A percentile compares a stretch with the other conserved stretches of the same genome.
Conservation (phyloP, 345 rosid genomes). For the Gossypium australe region DNA sequence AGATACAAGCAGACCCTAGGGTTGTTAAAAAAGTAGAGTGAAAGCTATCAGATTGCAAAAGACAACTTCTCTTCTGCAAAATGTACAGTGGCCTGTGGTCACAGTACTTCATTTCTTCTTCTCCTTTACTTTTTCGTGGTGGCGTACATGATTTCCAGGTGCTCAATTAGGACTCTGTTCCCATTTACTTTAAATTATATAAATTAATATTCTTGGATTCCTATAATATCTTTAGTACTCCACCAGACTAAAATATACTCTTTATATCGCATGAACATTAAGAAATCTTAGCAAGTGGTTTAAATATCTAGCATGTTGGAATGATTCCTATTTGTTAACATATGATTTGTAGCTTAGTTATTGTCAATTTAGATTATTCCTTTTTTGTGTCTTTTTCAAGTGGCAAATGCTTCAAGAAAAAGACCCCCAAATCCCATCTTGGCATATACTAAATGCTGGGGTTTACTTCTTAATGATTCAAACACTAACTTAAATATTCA, state of each 20-base stretch:
- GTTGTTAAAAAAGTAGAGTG: too few relatives aligned
- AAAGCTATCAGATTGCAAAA: too few relatives aligned
- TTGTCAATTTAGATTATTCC: background rate
- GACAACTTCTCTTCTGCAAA: background rate
- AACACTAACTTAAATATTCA: background rate
- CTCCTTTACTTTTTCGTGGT: background rate
- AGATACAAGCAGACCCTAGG: background rate
- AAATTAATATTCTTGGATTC: background rate
- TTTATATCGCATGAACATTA: background rate
- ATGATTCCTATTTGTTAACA: background rate
- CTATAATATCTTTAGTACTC: background rate
- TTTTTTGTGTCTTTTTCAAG: background rate
- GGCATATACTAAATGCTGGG: background rate
- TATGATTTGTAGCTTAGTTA: background rate
- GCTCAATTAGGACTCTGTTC: background rate
- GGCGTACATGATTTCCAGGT: background rate
- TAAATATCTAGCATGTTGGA: background rate
- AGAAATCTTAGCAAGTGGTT: background rate
- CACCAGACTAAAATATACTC: background rate
- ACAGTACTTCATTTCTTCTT: background rate
- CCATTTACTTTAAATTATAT: background rate
- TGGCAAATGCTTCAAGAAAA: background rate
- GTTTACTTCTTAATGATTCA: background rate
- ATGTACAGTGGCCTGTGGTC: background rate
- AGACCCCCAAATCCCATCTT: background rate